Percentiles rank a stretch among this genome's conserved stretches.
phyloP scores from a whole-genome alignment of 2,329 filamentous ascomycete genomes.

The Penicillium sp. region DNA sequence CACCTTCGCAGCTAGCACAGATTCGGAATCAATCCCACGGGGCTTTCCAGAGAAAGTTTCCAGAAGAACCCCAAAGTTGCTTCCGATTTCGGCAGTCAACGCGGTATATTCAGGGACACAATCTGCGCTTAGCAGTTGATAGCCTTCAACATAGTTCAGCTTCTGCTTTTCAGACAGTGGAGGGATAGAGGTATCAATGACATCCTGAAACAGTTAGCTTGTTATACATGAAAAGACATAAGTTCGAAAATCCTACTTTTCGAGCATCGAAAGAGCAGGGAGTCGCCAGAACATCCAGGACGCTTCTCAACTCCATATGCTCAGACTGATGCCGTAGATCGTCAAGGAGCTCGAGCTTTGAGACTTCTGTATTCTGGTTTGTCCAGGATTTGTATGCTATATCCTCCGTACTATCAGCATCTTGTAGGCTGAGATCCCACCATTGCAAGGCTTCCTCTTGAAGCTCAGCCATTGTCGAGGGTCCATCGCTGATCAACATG shows the following conservation, averaged over 20 bases:
- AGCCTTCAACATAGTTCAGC: slow-evolving; percentile 59
- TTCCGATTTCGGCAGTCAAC: slow-evolving; percentile 41
- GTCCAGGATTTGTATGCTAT: slow-evolving; percentile 8
- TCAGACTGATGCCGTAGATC: slow-evolving; percentile 34
- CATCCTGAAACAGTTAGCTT: slow-evolving; percentile 45
- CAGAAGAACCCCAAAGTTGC: slow-evolving; percentile 37
- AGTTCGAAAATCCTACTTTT: slow-evolving; percentile 31
- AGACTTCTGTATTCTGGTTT: slow-evolving; percentile 9
- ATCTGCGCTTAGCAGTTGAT: slow-evolving; percentile 59
- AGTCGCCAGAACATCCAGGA: slow-evolving; percentile 41
- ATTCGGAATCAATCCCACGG: slow-evolving; percentile 28
- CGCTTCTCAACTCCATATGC: slow-evolving; percentile 41
- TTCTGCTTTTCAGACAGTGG: slow-evolving; percentile 59
- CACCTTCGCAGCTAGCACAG: slow-evolving; percentile 36
- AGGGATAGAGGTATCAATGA: slow-evolving; percentile 68
- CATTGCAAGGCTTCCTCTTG: slow-evolving; percentile 68
- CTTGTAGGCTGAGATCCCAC: slow-evolving; percentile 68
- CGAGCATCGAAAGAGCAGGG: slow-evolving; percentile 32
- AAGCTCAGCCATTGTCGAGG: slow-evolving; percentile 64
- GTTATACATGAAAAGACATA: neutral
- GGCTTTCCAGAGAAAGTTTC: slow-evolving; percentile 30
- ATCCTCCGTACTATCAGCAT: slow-evolving; percentile 57
- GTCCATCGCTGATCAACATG: slow-evolving; percentile 45
- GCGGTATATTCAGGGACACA: slow-evolving; percentile 50
- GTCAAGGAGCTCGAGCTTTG: slow-evolving; percentile 33